Conservation (phyloP, 2,329 filamentous ascomycete species). For the Fusarium circinatum region DNA sequence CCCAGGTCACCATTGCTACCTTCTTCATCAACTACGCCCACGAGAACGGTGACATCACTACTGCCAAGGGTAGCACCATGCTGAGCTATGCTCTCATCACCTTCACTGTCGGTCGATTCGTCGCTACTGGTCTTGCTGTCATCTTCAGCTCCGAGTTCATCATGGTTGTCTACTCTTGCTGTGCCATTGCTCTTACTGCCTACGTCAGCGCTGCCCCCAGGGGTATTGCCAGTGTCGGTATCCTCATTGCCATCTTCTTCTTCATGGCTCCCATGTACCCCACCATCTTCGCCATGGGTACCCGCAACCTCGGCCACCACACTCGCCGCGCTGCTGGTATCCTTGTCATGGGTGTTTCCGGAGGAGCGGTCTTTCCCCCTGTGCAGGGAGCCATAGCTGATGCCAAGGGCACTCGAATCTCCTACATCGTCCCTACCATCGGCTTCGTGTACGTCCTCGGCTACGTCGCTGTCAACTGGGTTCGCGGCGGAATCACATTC, state of each 20-base stretch:
- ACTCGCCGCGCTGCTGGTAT: slow-evolving; percentile 81
- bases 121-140: slow-evolving; percentile 71
- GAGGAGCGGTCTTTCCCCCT: slow-evolving; percentile 61
- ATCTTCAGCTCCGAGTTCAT: slow-evolving; percentile 74
- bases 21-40: slow-evolving; percentile 80
- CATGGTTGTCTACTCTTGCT: slow-evolving; percentile 69
- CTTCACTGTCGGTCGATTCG: slow-evolving; percentile 78
- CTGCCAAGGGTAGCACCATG: slow-evolving; percentile 66
- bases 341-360: slow-evolving; percentile 74
- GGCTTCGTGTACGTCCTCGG: slow-evolving; percentile 41
- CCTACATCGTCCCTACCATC: slow-evolving; percentile 37
- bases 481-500: slow-evolving; percentile 31
- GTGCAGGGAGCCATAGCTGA: slow-evolving; percentile 37
- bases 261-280: slow-evolving; percentile 85
- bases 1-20: slow-evolving; percentile 71
- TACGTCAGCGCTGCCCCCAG: slow-evolving; percentile 56
- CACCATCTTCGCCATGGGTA: slow-evolving; percentile 80
- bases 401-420: slow-evolving; percentile 37
- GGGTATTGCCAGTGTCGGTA: slow-evolving; percentile 61
- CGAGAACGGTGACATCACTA: slow-evolving; percentile 65
- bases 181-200: slow-evolving; percentile 69
- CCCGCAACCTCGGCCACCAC: slow-evolving; percentile 78
- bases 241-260: slow-evolving; percentile 78
- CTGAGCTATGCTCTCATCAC: slow-evolving; percentile 80
- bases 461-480: slow-evolving; percentile 34